Conservation (phyloP, 495 filamentous ascomycete species). For the Lasiosphaeria hispida region DNA sequence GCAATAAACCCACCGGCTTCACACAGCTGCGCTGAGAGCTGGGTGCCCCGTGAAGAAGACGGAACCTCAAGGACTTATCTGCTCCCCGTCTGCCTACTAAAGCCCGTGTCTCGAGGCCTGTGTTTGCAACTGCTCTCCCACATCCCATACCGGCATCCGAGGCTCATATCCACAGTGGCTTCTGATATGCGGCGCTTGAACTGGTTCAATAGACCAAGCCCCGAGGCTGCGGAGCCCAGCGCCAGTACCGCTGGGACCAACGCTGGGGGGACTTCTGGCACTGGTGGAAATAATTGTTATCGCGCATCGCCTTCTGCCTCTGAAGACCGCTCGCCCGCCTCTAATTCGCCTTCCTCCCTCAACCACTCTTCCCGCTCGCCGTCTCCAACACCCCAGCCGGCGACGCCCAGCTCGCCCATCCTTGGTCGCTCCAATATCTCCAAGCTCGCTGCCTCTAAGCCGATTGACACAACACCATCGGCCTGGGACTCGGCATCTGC, state of each 20-base stretch:
- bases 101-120: not conserved
- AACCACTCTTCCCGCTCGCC: conserved; percentile 36
- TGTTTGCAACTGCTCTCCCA: conserved; percentile 2
- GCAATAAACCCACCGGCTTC: conserved; percentile 13
- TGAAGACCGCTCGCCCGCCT: conserved; percentile 15
- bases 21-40: conserved; percentile 6
- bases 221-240: conserved; percentile 28
- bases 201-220: conserved; percentile 30
- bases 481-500: conserved; percentile 21
- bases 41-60: conserved; percentile 12
- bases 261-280: not conserved
- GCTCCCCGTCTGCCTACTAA: not conserved
- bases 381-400: conserved; percentile 40
- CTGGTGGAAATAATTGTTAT: conserved; percentile 30
- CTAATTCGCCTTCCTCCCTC: conserved; percentile 34
- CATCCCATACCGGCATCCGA: conserved; percentile 4
- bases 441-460: conserved; percentile 29
- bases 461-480: conserved; percentile 19
- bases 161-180: conserved; percentile 26
- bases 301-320: conserved; percentile 29
- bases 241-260: conserved; percentile 22
- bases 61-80: conserved; percentile 2
- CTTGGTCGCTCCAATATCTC: conserved; percentile 35
- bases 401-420: conserved; percentile 35
- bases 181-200: conserved; percentile 30